Evolutionary conservation across 108 stramenopile species (phyloP).

Genomic region (Cafeteria roenbergensis): DNA sequence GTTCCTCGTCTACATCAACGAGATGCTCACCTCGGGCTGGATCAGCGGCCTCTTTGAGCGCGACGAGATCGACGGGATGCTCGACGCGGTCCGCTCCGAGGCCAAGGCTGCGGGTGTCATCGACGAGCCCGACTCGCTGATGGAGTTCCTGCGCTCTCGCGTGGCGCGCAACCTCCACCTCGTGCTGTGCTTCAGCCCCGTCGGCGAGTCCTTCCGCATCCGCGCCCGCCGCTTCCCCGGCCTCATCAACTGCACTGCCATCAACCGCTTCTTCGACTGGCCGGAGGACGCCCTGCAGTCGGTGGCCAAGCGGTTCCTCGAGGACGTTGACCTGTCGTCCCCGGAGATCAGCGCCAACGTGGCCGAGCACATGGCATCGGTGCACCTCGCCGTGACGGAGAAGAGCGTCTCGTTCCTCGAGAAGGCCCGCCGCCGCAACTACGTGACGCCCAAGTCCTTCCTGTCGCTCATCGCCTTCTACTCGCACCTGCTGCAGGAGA

Average conservation of each 20-base stretch:
- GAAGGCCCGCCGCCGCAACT: constrained; percentile 65
- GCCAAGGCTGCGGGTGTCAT: constrained; percentile 55
- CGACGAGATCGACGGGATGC: constrained; percentile 63
- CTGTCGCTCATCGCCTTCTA: constrained; percentile 71
- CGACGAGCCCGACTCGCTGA: constrained; percentile 52
- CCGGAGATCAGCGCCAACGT: constrained; percentile 35
- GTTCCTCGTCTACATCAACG: constrained; percentile 74
- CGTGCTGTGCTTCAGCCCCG: constrained; percentile 69
- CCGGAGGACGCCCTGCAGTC: constrained; percentile 66
- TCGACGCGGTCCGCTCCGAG: constrained; percentile 55
- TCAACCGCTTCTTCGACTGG: constrained; percentile 77
- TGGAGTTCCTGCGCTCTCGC: constrained; percentile 58
- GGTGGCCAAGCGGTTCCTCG: constrained; percentile 62
- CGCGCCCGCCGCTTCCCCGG: constrained; percentile 72
- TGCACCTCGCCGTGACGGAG: constrained; percentile 58
- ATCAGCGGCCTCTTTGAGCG: constrained; percentile 68
- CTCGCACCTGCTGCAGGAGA: constrained; percentile 60
- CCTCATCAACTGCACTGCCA: constrained; percentile 64
- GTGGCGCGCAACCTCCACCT: constrained; percentile 62
- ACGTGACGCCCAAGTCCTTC: constrained; percentile 76
- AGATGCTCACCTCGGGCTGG: constrained; percentile 70
- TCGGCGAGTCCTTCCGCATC: constrained; percentile 66
- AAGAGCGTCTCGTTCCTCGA: constrained; percentile 50
- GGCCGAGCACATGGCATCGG: constrained; percentile 70
- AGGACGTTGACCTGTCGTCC: constrained; percentile 46